Evolutionary conservation across 208 protist species (phyloP).

Genomic region (Tetramitus jugosus): DNA sequence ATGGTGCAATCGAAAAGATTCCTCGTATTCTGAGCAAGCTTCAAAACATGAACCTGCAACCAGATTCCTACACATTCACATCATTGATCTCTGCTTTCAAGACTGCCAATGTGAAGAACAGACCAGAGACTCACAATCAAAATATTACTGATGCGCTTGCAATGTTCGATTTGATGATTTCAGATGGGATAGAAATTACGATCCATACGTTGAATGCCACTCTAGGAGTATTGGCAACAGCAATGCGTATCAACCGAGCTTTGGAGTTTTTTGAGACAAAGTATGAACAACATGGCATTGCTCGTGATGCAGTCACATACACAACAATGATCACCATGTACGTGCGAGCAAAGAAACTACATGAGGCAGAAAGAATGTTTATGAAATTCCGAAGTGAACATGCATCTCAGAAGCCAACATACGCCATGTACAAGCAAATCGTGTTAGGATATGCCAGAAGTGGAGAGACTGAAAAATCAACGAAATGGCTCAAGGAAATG

Average conservation of each 20-base stretch:
- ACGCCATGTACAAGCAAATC: background rate
- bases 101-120: background rate
- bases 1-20: background rate
- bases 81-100: background rate
- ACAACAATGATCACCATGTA: background rate
- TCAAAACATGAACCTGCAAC: background rate
- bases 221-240: background rate
- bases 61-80: background rate
- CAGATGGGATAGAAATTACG: background rate
- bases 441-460: background rate
- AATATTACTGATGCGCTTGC: background rate
- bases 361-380: background rate
- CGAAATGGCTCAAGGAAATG: background rate
- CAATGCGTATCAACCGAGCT: background rate
- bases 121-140: background rate
- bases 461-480: background rate
- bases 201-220: background rate
- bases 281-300: background rate
- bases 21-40: background rate
- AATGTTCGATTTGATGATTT: background rate
- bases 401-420: background rate
- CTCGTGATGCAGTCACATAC: background rate
- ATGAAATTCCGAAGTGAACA: background rate
- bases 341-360: background rate
- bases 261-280: background rate